These are phyloP conservation scores for Limonium bicolor DNA, from an alignment of 148 eudicot genomes.

Conservation along the genomic window DNA sequence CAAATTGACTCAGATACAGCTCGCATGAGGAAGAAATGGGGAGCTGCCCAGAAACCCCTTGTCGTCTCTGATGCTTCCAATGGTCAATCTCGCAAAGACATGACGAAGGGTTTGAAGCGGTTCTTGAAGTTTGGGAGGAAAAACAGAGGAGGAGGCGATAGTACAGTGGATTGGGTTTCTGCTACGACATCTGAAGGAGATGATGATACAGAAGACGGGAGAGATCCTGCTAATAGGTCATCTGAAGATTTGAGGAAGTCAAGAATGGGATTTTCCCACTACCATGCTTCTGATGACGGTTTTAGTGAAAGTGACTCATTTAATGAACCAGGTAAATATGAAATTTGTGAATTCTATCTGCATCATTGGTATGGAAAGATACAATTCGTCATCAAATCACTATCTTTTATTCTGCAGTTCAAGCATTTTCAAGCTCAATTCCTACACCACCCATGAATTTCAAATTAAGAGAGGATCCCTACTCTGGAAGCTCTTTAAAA, in stretches of 20 bases:
- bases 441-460: conserved; percentile 69
- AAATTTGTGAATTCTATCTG: no score
- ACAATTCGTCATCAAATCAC: neutral
- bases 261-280: conserved; percentile 83
- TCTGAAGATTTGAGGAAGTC: conserved; percentile 92
- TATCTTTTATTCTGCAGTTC: conserved; percentile 33
- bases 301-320: conserved; percentile 55
- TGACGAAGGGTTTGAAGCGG: conserved; percentile 73
- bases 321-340: conserved; percentile 73
- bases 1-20: conserved; percentile 72
- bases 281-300: conserved; percentile 62
- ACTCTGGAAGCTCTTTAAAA: conserved; percentile 87
- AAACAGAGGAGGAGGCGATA: conserved; percentile 58
- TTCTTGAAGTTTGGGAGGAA: conserved; percentile 81
- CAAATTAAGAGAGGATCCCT: conserved; percentile 70
- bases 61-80: conserved; percentile 43
- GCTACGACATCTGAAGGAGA: conserved; percentile 99
- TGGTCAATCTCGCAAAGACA: conserved; percentile 53
- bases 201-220: conserved; percentile 88
- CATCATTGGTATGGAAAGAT: no score
- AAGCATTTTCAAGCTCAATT: conserved; percentile 58
- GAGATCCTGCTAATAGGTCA: conserved; percentile 59
- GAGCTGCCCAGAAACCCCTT: conserved; percentile 70
- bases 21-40: conserved; percentile 96
- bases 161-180: conserved; percentile 81